Evolutionary conservation across 345 rosid genomes (phyloP).

Genomic region (Lepidium africanum): DNA sequence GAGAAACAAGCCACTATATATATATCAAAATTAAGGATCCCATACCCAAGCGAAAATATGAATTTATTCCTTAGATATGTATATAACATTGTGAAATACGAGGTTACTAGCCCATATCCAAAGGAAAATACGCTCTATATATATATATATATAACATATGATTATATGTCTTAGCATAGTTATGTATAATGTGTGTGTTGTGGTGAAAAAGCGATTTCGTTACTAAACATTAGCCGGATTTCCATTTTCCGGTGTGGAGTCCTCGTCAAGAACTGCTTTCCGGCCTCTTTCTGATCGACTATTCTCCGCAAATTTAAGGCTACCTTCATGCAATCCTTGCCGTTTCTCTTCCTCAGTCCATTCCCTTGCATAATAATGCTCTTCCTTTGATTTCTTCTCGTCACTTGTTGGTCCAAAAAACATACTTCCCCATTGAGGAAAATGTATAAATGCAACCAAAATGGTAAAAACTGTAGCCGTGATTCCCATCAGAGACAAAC

Average conservation of each 20-base stretch:
- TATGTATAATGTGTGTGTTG: neutral
- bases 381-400: conserved; percentile 39
- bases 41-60: neutral
- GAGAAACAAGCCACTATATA: neutral
- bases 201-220: neutral
- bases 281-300: conserved; percentile 62
- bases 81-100: neutral
- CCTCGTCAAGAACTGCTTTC: conserved; percentile 20
- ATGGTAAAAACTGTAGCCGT: conserved; percentile 53
- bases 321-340: conserved; percentile 46
- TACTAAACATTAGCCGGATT: conserved; percentile 41
- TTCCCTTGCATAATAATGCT: conserved; percentile 45
- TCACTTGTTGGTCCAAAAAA: conserved; percentile 47
- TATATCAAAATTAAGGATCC: neutral
- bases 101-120: neutral
- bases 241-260: conserved; percentile 19
- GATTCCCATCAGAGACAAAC: conserved; percentile 56
- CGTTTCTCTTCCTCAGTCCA: conserved; percentile 61
- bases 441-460: conserved; percentile 50
- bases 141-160: neutral
- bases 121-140: neutral
- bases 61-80: neutral
- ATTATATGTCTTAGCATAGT: neutral
- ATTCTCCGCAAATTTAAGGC: conserved; percentile 65
- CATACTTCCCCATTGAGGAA: conserved; percentile 79